phyloP scores from a whole-genome alignment of 2,329 filamentous ascomycete genomes.

The Aspergillus neoniger region DNA sequence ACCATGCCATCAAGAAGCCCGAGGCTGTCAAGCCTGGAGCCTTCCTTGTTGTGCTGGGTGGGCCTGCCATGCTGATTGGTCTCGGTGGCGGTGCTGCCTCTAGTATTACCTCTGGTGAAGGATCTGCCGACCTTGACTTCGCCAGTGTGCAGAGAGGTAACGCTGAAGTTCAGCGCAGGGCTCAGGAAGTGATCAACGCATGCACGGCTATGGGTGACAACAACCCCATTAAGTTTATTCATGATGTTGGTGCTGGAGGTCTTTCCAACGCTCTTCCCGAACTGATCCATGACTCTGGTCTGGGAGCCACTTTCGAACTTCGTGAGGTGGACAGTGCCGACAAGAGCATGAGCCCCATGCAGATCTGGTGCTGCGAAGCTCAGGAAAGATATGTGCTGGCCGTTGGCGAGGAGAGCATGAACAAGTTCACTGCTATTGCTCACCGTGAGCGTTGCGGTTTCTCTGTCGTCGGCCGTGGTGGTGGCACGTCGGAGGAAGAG shows the following conservation, averaged over 20 bases:
- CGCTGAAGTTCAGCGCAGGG: constrained; percentile 90
- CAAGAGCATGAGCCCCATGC: constrained; percentile 86
- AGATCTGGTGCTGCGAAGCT: constrained; percentile 97
- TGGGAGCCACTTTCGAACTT: constrained; percentile 90
- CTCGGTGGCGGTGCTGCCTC: constrained; percentile 94
- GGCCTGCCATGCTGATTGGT: constrained; percentile 96
- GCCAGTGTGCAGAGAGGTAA: constrained; percentile 97
- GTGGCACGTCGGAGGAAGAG: constrained; percentile 63
- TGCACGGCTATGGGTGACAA: constrained; percentile 80
- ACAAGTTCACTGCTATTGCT: constrained; percentile 67
- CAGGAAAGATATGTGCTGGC: constrained; percentile 95
- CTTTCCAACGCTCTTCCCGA: constrained; percentile 83
- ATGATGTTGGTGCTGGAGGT: constrained; percentile 94
- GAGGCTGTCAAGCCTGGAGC: constrained; percentile 81
- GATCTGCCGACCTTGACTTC: constrained; percentile 90
- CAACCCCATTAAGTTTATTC: constrained; percentile 94
- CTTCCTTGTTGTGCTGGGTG: constrained; percentile 87
- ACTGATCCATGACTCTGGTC: constrained; percentile 86
- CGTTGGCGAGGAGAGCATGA: constrained; percentile 77
- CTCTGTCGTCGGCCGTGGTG: constrained; percentile 82
- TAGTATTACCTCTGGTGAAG: constrained; percentile 83
- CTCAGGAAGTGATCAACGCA: constrained; percentile 97
- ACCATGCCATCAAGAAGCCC: constrained; percentile 84
- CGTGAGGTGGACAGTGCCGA: constrained; percentile 90
- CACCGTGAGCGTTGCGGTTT: constrained; percentile 87